Evolutionary conservation across 2,329 filamentous ascomycete species (phyloP), one percentile per base, ranked within the genome.

Genomic region (Fusarium sp.): DNA sequence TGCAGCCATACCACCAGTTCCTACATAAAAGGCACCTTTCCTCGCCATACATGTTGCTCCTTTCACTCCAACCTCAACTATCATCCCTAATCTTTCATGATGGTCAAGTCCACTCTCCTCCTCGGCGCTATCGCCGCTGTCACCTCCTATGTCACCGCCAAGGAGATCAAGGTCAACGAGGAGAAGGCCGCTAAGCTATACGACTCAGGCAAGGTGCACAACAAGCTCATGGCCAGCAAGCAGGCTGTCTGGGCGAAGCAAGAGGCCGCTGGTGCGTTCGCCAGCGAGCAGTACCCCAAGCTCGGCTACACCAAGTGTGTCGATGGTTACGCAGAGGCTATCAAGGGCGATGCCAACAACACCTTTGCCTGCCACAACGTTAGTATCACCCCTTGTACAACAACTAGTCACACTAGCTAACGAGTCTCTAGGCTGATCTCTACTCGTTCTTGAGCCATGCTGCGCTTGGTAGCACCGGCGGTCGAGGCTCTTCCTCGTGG

Each of bases 361-460:
- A 87, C 85, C 6, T 88, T 87, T 77, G 78, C 77, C 36, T 88
- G 86, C 78, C 83, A 81, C 62, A 86, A 86, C 66, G 83, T 89
- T 18, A 52, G 75, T 50, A 13, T n/a, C 4, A 41, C 3, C 4
- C 9, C 12, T 8, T 2, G 11, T 6, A 14, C 0, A 5, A 4
- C 3, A 1, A 5, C 6, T 0, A 1, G 15, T 28, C 2, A 7
- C 15, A 32, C 22, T 8, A 0, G 4, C 15, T 70, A 6, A 70
- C 36, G 1, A 12, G 2, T 17, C 5, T 45, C 5, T 26, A 79
- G 78, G 64, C 75, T 55, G 88, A 90, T 72, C 83, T 89, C 6
- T 86, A 89, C 75, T 86, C 88, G 74, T 90, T 90, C 80, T 79
- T 87, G 50, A 85, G 84, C 44, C 89, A 90, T 74, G 83, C 84